Percentiles rank a stretch among this genome's conserved stretches.
These are phyloP conservation scores for Hordeum marinum DNA, from an alignment of 176 grass and related monocot genomes.

Conservation along the genomic window DNA sequence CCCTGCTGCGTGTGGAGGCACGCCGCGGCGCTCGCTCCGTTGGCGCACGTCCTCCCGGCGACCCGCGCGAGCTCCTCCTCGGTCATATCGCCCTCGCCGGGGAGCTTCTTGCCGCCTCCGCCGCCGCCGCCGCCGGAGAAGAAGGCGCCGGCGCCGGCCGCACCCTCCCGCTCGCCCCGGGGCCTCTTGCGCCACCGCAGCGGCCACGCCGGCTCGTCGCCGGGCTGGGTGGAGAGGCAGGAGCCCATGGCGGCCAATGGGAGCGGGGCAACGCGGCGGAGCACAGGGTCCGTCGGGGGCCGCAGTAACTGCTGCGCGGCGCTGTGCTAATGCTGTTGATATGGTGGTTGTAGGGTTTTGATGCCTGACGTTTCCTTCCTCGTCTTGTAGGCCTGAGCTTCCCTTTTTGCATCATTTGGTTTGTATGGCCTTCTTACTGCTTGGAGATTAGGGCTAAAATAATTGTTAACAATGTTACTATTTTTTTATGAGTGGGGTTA, in stretches of 20 bases:
- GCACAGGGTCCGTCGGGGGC: constrained; percentile 15
- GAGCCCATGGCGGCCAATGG: constrained; percentile 68
- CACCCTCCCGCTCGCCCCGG: constrained; percentile 9
- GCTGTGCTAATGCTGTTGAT: neutral
- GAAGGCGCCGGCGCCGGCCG: neutral
- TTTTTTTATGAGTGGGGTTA: constrained; percentile 3
- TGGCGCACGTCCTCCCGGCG: constrained; percentile 66
- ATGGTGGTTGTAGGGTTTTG: constrained; percentile 39
- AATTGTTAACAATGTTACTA: neutral
- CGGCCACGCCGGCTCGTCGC: constrained; percentile 21
- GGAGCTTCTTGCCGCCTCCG: constrained; percentile 20
- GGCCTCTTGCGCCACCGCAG: constrained; percentile 47
- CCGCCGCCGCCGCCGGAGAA: constrained; percentile 18
- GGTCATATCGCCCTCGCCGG: constrained; percentile 28
- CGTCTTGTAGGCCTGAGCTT: constrained; percentile 16
- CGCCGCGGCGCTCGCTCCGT: constrained; percentile 53
- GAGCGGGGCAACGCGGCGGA: constrained; percentile 32
- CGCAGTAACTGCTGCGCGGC: constrained; percentile 17
- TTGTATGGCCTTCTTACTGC: constrained; percentile 33
- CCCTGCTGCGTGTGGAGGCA: constrained; percentile 97
- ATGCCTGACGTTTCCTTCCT: constrained; percentile 26
- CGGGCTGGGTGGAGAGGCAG: constrained; percentile 62
- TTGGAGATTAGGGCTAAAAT: constrained; percentile 28
- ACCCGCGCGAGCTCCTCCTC: constrained; percentile 67
- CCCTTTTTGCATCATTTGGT: constrained; percentile 18